These are phyloP conservation scores for Dittrichia graveolens DNA, from an alignment of 129 eudicot species.

Conservation along the genomic window DNA sequence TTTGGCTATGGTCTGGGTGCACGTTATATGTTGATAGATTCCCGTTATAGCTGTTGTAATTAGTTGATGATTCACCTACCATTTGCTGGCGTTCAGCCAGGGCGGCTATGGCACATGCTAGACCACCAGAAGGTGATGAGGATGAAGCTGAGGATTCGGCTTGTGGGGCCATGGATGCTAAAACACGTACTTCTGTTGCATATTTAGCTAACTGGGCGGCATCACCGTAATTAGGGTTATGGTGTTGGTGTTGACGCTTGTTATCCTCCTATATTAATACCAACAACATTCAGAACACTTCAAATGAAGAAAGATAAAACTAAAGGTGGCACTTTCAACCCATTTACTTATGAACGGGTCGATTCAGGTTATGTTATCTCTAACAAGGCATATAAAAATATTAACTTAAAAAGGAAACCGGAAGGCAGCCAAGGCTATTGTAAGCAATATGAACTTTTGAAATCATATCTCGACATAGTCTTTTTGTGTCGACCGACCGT, in stretches of 20 bases:
- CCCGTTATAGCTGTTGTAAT: slow-evolving; percentile 41
- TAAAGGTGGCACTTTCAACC: background rate
- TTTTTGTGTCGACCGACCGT: no score
- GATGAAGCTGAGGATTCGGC: slow-evolving; percentile 48
- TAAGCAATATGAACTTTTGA: no score
- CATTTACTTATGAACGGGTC: background rate
- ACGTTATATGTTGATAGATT: slow-evolving; percentile 38
- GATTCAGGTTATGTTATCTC: background rate
- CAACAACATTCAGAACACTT: slow-evolving; percentile 10
- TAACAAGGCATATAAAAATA: no score
- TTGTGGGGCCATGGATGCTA: slow-evolving; percentile 48
- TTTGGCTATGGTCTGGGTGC: slow-evolving; percentile 48
- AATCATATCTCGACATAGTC: no score
- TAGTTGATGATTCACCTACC: slow-evolving; percentile 56
- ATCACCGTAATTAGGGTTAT: slow-evolving; percentile 39
- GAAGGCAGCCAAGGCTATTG: no score
- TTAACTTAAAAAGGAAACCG: background rate
- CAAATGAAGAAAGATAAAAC: background rate
- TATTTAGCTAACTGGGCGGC: slow-evolving; percentile 53
- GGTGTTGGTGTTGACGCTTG: slow-evolving; percentile 39
- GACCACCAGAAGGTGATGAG: slow-evolving; percentile 87
- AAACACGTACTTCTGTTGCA: slow-evolving; percentile 41
- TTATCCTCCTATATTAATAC: slow-evolving; percentile 57
- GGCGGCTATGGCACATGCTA: slow-evolving; percentile 86
- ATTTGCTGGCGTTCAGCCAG: slow-evolving; percentile 80